A percentile compares a stretch with the other conserved stretches of the same genome.
Conservation (phyloP, 2,329 filamentous ascomycete species). For the Aspergillus brasiliensis region DNA sequence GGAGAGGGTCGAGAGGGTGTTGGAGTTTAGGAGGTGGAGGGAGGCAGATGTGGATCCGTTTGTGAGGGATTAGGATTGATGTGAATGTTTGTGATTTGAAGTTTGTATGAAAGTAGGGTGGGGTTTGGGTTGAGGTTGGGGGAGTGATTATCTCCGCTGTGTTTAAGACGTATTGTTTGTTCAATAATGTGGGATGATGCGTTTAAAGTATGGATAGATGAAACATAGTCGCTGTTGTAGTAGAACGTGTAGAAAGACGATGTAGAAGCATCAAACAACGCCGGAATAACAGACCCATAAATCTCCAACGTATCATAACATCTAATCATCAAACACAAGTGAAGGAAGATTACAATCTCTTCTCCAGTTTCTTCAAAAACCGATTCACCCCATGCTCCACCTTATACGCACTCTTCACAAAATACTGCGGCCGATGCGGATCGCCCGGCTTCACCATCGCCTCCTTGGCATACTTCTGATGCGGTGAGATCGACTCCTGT, state of each 20-base stretch:
- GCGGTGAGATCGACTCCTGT: conserved; percentile 40
- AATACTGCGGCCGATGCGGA: conserved; percentile 35
- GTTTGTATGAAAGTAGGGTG: background rate
- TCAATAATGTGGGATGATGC: too few species aligned
- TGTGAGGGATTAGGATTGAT: background rate
- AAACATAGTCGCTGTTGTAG: too few species aligned
- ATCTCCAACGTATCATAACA: too few species aligned
- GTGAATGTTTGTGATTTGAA: too few species aligned
- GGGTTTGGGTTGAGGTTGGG: background rate
- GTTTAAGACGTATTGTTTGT: too few species aligned
- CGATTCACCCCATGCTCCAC: conserved; percentile 48
- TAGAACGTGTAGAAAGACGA: too few species aligned
- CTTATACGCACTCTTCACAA: conserved; percentile 42
- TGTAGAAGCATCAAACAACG: too few species aligned
- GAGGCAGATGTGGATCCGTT: background rate
- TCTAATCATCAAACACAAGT: background rate
- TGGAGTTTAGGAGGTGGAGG: background rate
- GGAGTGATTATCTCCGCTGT: too few species aligned
- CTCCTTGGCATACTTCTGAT: conserved; percentile 38
- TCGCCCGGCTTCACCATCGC: conserved; percentile 35
- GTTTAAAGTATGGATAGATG: too few species aligned
- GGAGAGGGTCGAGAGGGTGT: background rate
- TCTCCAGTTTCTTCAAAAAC: conserved; percentile 51
- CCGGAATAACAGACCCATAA: too few species aligned
- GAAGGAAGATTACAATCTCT: conserved; percentile 31